A percentile compares a stretch with the other conserved stretches of the same genome.
phyloP scores from a whole-genome alignment of 2,329 filamentous ascomycete species.

The Volutella citrinella region DNA sequence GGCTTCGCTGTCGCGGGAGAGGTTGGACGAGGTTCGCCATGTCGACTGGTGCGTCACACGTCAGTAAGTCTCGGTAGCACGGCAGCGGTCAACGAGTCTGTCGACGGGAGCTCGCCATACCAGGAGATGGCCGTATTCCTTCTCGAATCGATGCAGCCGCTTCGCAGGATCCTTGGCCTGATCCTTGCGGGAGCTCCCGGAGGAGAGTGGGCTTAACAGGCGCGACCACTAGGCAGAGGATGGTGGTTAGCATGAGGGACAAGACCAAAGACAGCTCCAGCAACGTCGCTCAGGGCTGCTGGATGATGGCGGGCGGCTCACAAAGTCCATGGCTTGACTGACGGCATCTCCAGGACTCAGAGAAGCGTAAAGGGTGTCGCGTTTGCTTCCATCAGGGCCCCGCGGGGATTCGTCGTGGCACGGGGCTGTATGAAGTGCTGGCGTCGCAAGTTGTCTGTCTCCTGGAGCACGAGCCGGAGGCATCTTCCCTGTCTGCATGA shows the following conservation, averaged over 20 bases:
- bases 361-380: conserved; percentile 13
- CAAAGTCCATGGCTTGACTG: conserved; percentile 55
- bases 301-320: conserved; percentile 30
- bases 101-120: too few relatives aligned
- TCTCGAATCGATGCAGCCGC: conserved; percentile 64
- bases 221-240: conserved; percentile 56
- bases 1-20: conserved; percentile 57
- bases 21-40: conserved; percentile 61
- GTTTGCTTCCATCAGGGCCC: conserved; percentile 17
- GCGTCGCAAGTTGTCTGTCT: not conserved
- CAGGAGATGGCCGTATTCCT: conserved; percentile 61
- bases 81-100: too few relatives aligned
- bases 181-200: conserved; percentile 54
- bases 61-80: not conserved
- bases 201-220: conserved; percentile 61
- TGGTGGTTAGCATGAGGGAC: conserved; percentile 14
- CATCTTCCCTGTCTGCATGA: too few relatives aligned
- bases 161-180: conserved; percentile 61
- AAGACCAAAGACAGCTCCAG: conserved; percentile 2
- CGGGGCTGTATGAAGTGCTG: not conserved
- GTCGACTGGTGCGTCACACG: conserved; percentile 38
- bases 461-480: too few relatives aligned
- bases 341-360: conserved; percentile 41
- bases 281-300: not conserved
- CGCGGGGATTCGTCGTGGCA: conserved; percentile 1